Percentiles rank a stretch among this genome's conserved stretches.
Conservation (phyloP, 2,329 filamentous ascomycete species). For the Fusarium dlaminii region DNA sequence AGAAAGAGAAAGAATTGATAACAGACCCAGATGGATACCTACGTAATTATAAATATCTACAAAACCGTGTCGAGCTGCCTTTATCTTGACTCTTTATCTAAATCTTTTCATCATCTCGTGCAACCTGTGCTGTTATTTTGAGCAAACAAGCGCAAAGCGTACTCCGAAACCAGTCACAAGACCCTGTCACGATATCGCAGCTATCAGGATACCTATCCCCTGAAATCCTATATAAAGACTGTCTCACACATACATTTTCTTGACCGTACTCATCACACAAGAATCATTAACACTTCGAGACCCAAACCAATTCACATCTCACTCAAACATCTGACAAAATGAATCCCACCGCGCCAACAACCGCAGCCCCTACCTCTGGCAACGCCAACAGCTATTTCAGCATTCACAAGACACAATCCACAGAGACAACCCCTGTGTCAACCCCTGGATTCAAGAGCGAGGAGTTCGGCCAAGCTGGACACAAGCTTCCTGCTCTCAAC, state of each 20-base stretch:
- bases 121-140: not conserved
- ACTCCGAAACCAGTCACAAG: not conserved
- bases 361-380: constrained; percentile 19
- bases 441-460: constrained; percentile 34
- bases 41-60: constrained; percentile 30
- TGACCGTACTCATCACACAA: not conserved
- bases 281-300: not conserved
- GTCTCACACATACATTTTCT: not conserved
- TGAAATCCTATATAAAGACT: not conserved
- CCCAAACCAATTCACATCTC: not conserved
- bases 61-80: not conserved
- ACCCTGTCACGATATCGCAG: not conserved
- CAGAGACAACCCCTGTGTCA: constrained; percentile 34
- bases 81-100: not conserved
- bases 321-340: constrained; percentile 6
- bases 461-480: constrained; percentile 13
- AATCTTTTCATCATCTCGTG: not conserved
- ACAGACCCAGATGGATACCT: not conserved
- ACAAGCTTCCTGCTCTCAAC: constrained; percentile 48
- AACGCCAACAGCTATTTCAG: constrained; percentile 32
- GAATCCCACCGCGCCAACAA: constrained; percentile 20
- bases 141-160: not conserved
- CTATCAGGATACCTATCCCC: not conserved
- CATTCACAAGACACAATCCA: constrained; percentile 34
- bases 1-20: constrained; percentile 19